These are phyloP conservation scores for Termitomyces sp. DNA, from an alignment of 768 basidiomycete genomes.

Conservation along the genomic window DNA sequence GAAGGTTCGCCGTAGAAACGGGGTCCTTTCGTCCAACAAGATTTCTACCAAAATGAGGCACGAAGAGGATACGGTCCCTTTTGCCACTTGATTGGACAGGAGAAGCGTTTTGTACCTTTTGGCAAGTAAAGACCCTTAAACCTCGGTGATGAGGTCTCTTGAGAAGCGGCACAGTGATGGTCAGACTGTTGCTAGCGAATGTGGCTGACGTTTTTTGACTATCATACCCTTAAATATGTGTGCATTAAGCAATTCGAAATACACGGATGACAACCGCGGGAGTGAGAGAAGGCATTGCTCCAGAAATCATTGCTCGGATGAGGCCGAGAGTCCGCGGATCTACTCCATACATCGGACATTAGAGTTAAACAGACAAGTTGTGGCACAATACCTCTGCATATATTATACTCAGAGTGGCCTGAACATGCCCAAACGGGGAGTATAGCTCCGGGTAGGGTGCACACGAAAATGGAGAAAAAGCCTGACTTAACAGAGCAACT, in stretches of 20 bases:
- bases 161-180: not conserved
- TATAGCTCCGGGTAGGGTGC: not conserved
- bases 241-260: not conserved
- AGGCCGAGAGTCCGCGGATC: not conserved
- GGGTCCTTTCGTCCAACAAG: not conserved
- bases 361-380: not conserved
- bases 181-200: not conserved
- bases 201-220: not conserved
- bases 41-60: not conserved
- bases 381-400: not conserved
- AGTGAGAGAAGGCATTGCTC: not conserved
- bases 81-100: not conserved
- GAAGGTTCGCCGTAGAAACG: not conserved
- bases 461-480: not conserved
- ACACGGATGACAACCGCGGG: not conserved
- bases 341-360: not conserved
- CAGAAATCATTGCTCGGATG: not conserved
- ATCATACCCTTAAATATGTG: not conserved
- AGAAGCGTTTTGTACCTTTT: not conserved
- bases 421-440: not conserved
- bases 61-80: not conserved
- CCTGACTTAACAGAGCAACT: not conserved
- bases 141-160: not conserved
- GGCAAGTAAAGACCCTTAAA: not conserved
- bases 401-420: not conserved